These are phyloP conservation scores for Angomonas ambiguus DNA, from an alignment of 208 protist species.

Conservation along the genomic window DNA sequence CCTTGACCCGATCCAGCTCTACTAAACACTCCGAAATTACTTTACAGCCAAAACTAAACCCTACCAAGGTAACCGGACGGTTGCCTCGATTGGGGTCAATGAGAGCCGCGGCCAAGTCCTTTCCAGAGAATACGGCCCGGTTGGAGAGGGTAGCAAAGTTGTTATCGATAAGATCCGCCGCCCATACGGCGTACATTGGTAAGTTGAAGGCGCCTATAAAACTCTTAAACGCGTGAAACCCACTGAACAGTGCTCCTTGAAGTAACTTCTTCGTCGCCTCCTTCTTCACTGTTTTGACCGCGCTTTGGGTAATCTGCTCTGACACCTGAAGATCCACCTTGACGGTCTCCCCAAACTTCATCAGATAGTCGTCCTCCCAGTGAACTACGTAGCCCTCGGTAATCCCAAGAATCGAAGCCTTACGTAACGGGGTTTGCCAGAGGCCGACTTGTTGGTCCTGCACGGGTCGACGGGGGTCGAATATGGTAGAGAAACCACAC, in stretches of 20 bases:
- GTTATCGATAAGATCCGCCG: slow-evolving; percentile 82
- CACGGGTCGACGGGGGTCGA: slow-evolving; percentile 58
- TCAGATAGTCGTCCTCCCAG: slow-evolving; percentile 74
- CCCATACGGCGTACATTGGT: slow-evolving; percentile 76
- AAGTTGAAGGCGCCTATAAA: slow-evolving; percentile 59
- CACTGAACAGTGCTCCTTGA: slow-evolving; percentile 58
- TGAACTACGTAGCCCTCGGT: slow-evolving; percentile 68
- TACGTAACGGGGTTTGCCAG: slow-evolving; percentile 49
- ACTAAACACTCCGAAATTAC: slow-evolving; percentile 81
- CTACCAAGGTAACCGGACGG: slow-evolving; percentile 83
- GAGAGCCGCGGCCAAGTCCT: slow-evolving; percentile 72
- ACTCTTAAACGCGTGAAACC: slow-evolving; percentile 59
- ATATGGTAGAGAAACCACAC: slow-evolving; percentile 64
- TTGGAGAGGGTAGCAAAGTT: slow-evolving; percentile 67
- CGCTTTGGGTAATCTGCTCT: slow-evolving; percentile 30
- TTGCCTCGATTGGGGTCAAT: slow-evolving; percentile 50
- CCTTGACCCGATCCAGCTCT: slow-evolving; percentile 51
- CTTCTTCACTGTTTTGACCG: slow-evolving; percentile 30
- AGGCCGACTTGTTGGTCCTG: slow-evolving; percentile 80
- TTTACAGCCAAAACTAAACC: slow-evolving; percentile 79
- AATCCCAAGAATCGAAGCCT: slow-evolving; percentile 24
- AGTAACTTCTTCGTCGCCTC: slow-evolving; percentile 45
- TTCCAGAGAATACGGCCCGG: slow-evolving; percentile 65
- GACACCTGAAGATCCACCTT: slow-evolving; percentile 42
- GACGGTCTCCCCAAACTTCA: slow-evolving; percentile 63